These are phyloP conservation scores for Clausena lansium DNA, from an alignment of 345 rosid genomes.

Conservation along the genomic window DNA sequence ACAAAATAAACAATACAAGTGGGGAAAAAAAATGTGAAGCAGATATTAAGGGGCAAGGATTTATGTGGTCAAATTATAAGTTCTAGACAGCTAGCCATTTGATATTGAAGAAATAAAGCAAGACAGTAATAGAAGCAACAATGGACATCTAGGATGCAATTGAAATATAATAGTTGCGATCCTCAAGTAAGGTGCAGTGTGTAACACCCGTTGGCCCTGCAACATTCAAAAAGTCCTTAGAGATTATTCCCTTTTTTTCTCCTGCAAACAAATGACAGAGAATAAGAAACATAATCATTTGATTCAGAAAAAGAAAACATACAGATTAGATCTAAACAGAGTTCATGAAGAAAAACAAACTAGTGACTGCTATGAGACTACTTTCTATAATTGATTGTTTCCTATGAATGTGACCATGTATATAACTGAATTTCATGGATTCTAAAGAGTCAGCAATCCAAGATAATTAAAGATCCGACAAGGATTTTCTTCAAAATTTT, in stretches of 20 bases:
- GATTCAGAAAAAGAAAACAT: not conserved
- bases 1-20: not conserved
- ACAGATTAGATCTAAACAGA: too few species aligned
- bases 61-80: not conserved
- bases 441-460: not conserved
- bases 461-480: not conserved
- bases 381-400: not conserved
- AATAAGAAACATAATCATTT: not conserved
- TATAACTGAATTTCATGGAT: not conserved
- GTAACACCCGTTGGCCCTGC: constrained; percentile 95
- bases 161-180: too few species aligned
- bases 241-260: constrained; percentile 75
- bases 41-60: not conserved
- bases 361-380: not conserved
- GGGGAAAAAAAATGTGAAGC: not conserved
- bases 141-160: too few species aligned
- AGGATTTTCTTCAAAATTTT: not conserved
- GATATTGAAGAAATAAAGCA: not conserved
- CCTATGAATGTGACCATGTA: not conserved
- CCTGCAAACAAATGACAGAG: constrained; percentile 41
- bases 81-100: not conserved
- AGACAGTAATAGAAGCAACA: not conserved
- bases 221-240: constrained; percentile 81
- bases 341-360: too few species aligned
- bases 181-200: too few species aligned